Base-by-base conservation (phyloP, 495 filamentous ascomycete genomes). In the Annulohypoxylon moriforme region DNA sequence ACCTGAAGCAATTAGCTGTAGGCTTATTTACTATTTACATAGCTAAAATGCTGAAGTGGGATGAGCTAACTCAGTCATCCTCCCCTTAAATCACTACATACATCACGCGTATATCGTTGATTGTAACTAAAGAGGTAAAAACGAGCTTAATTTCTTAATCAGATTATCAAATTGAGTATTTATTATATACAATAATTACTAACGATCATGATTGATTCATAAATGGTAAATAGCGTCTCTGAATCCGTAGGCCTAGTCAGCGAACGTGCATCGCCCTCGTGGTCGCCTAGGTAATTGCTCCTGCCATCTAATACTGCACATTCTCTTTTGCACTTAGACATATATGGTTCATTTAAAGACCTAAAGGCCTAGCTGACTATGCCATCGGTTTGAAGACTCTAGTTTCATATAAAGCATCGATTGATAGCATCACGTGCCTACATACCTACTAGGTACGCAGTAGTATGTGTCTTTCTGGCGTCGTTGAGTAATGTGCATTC, bases 1-100 rank as follows among this genome's bases (percentile, higher is more conserved):
- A 52, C 24, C 47, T 52, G 47, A 52, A 52, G 47, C 47, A 27
- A 29, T 22, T 52, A 52, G 47, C 11, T 52, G 4, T 16, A 13
- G 20, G n/a, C n/a, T 44, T 44, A 52, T 52, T n/a, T 6, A n/a
- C 22, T 52, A 52, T 52, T 29, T 27, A 24, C 47, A 29, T 29
- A 52, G 13, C 40, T 52, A 1, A 52, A 52, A 1, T 27, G 4
- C 24, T 29, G 24, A 11, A 8, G 13, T 52, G 7, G 47, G 13
- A 11, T 29, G 14, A n/a, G 16, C 14, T 52, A 29, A 13, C 24
- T 27, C 22, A 13, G 6, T 52, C 24, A 6, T 10, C 47, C 13
- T 52, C 3, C 24, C 47, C 47, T 52, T 52, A 27, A 29, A 13
- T 52, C 24, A 52, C 14, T 25, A n/a, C 13, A 27, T 52, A 44